Evolutionary conservation across 1,139 yeast species (phyloP).

Genomic region (Yamadazyma kanchanaburiensis): DNA sequence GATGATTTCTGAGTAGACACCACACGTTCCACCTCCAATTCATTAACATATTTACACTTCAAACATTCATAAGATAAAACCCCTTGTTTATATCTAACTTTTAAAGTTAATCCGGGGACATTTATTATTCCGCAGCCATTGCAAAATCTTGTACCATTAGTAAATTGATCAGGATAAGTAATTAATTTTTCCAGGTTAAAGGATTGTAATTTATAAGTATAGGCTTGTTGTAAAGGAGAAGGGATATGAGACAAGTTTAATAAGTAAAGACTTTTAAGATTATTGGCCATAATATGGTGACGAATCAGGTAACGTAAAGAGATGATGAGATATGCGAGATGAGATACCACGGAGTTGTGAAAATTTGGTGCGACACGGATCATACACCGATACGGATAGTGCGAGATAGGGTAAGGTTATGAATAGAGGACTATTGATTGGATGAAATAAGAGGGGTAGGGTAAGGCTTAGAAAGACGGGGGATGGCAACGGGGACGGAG

Average conservation of each 20-base stretch:
- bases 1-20: background rate
- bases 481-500: too few species aligned
- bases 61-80: slow-evolving; percentile 13
- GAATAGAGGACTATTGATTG: too few species aligned
- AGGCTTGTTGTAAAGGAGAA: slow-evolving; percentile 24
- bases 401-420: background rate
- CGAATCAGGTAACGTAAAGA: too few species aligned
- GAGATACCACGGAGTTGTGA: too few species aligned
- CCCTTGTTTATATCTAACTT: slow-evolving; percentile 9
- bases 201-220: slow-evolving; percentile 20
- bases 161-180: slow-evolving; percentile 22
- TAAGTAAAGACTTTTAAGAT: slow-evolving; percentile 17
- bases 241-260: slow-evolving; percentile 28
- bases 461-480: too few species aligned
- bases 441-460: too few species aligned
- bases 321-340: too few species aligned
- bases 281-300: too few species aligned
- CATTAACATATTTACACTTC: slow-evolving; percentile 8
- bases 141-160: slow-evolving; percentile 35
- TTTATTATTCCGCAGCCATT: slow-evolving; percentile 40
- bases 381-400: background rate
- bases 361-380: slow-evolving; percentile 1
- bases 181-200: slow-evolving; percentile 22
- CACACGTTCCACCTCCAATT: slow-evolving; percentile 5
- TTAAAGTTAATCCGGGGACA: slow-evolving; percentile 45